Evolutionary conservation across 768 basidiomycete species (phyloP), one percentile per base, ranked within the genome.

Genomic region (Dentipellis fragilis): DNA sequence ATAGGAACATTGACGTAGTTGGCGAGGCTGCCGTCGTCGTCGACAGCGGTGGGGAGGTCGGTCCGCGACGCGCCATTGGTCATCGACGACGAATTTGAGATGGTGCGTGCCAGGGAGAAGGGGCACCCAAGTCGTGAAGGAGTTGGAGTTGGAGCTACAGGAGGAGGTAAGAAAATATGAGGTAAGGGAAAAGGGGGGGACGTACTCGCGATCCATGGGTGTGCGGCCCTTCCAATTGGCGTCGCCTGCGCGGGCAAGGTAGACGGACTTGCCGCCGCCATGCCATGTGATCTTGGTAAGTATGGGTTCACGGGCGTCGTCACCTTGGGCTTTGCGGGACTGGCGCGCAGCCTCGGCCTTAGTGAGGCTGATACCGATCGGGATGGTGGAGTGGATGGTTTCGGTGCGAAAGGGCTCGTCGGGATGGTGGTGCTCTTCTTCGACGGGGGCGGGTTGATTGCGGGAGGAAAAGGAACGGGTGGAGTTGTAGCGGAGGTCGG

Each of bases 61-160:
- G 59, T 85, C 79, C 2, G 87, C 80, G 7, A 87, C 81, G 58
- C 86, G 81, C 84, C 87, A 92, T 48, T 83, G 80, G 49, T 87
- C 89, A 67, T 98, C 95, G 58, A 98, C 89, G 60, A 97, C 81
- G 75, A 96, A 98, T 56, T 93, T 90, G 66, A 97, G 78, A 60
- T 93, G 89, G 66, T 97, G 93, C 0, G 93, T 93, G 14, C 95
- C 95, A 0, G 93, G 92, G 10, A 83, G 80, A 0, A 98, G 80
- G 4, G 74, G 64, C 23, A 84, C 71, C 62, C 66, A 67, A 4
- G 71, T 64, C 38, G 65, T 68, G 66, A 71, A 76, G 5, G 67
- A 67, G 57, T 72, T 71, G 3, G 65, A 67, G 50, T 68, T 65
- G 3, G 71, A 63, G 51, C 66, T 66, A 49, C 21, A 22, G 29